Conservation (phyloP, 2,329 filamentous ascomycete species). For the Pestalotiopsis sp. region DNA sequence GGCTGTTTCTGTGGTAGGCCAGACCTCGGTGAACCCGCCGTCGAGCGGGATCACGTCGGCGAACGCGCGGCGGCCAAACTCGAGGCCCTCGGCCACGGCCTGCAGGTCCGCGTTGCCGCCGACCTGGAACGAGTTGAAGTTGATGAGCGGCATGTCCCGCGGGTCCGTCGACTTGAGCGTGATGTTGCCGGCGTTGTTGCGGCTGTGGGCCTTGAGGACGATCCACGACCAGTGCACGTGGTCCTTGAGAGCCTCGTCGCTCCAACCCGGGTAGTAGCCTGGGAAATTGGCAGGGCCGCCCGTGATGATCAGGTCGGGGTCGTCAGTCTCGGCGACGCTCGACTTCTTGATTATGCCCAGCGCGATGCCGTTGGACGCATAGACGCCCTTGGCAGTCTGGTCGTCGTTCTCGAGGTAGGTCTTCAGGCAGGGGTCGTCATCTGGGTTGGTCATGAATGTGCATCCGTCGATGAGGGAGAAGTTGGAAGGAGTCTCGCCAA, state of each 20-base stretch:
- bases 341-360: constrained; percentile 28
- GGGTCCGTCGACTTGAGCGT: constrained; percentile 60
- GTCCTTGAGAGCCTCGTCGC: constrained; percentile 27
- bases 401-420: constrained; percentile 16
- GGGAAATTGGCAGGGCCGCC: constrained; percentile 39
- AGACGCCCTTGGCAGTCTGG: constrained; percentile 28
- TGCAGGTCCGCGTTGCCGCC: constrained; percentile 48
- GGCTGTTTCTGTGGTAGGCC: constrained; percentile 27
- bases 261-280: constrained; percentile 40
- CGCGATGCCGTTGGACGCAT: constrained; percentile 34
- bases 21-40: constrained; percentile 14
- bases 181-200: constrained; percentile 62
- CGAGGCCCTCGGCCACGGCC: constrained; percentile 53
- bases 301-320: constrained; percentile 36
- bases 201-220: constrained; percentile 57
- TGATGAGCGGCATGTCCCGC: constrained; percentile 61
- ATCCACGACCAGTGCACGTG: constrained; percentile 43
- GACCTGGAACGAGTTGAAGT: constrained; percentile 56
- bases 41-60: constrained; percentile 37
- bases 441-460: constrained; percentile 29
- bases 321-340: constrained; percentile 26
- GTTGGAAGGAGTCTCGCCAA: constrained; percentile 40
- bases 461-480: constrained; percentile 37
- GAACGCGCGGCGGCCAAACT: constrained; percentile 46
- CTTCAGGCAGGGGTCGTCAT: constrained; percentile 33